Evolutionary conservation across 192 early-diverging fungal genomes (phyloP).

Genomic region (Podila clonocystis): DNA sequence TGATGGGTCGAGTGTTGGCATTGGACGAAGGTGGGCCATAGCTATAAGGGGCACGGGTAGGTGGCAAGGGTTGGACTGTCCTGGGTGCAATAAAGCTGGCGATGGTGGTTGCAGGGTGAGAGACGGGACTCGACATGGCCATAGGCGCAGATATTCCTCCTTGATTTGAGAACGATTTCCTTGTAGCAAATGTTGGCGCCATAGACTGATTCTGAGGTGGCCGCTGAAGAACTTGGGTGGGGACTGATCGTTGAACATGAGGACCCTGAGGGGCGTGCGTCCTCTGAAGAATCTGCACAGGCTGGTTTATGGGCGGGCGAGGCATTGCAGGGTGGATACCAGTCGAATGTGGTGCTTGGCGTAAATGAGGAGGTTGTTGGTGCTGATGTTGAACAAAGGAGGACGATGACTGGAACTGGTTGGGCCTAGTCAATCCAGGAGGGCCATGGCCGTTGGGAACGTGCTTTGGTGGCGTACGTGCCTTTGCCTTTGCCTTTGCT

Average conservation of each 20-base stretch:
- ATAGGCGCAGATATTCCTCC: neutral
- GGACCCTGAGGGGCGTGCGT: constrained; percentile 39
- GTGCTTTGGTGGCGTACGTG: neutral
- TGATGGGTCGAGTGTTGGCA: constrained; percentile 5
- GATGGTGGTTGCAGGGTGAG: constrained; percentile 27
- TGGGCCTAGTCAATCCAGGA: neutral
- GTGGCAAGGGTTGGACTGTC: constrained; percentile 23
- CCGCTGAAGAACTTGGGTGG: constrained; percentile 46
- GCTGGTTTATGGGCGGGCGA: constrained; percentile 21
- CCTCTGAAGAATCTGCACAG: constrained; percentile 47
- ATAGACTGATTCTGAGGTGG: constrained; percentile 12
- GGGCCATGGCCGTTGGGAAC: neutral
- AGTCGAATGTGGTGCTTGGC: constrained; percentile 2
- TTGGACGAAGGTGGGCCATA: constrained; percentile 36
- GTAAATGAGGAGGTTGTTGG: neutral
- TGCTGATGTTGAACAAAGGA: neutral
- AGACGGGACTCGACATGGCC: constrained; percentile 21
- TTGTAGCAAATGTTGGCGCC: neutral
- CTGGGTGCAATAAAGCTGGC: constrained; percentile 43
- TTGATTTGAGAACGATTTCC: constrained; percentile 29
- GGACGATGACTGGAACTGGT: neutral
- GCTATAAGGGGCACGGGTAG: constrained; percentile 31
- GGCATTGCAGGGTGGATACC: constrained; percentile 19
- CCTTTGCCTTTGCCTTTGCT: constrained; percentile 20
- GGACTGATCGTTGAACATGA: constrained; percentile 37